A percentile compares a stretch with the other conserved stretches of the same genome.
phyloP scores from a whole-genome alignment of 1,284 basidiomycete species.

The Apiotrichum domesticum region DNA sequence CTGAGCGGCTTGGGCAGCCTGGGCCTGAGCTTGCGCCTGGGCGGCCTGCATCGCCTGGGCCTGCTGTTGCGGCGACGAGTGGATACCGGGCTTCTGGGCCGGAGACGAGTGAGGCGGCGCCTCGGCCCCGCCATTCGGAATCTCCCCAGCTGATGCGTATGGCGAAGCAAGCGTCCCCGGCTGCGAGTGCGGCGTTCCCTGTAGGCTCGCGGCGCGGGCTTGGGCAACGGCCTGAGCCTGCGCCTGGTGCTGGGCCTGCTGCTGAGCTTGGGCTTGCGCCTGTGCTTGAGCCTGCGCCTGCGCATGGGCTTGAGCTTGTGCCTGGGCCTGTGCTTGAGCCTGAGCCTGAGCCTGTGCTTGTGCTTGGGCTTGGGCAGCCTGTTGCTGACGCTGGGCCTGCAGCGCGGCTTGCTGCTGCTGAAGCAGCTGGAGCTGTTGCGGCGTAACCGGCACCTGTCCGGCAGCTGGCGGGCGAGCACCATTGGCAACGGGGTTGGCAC shows the following conservation, averaged over 20 bases:
- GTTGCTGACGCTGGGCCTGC: slow-evolving; percentile 3
- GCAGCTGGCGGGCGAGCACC: slow-evolving; percentile 7
- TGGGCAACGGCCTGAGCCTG: slow-evolving; percentile 12
- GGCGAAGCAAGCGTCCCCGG: slow-evolving; percentile 23
- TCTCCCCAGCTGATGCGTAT: slow-evolving; percentile 7
- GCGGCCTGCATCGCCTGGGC: slow-evolving; percentile 12
- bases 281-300: slow-evolving; percentile 5
- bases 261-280: background rate
- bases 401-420: slow-evolving; percentile 35
- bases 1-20: background rate
- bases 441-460: slow-evolving; percentile 3
- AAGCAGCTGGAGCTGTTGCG: slow-evolving; percentile 37
- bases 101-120: slow-evolving; percentile 24
- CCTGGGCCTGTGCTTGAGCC: slow-evolving; percentile 13
- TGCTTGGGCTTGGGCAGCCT: background rate
- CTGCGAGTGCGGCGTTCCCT: slow-evolving; percentile 29
- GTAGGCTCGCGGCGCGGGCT: slow-evolving; percentile 18
- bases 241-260: slow-evolving; percentile 14
- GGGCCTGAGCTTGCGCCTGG: slow-evolving; percentile 7
- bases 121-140: slow-evolving; percentile 2
- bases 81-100: slow-evolving; percentile 13
- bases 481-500: slow-evolving; percentile 8
- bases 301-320: slow-evolving; percentile 9
- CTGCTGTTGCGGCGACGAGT: slow-evolving; percentile 2
- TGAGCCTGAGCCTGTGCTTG: slow-evolving; percentile 23